phyloP scores from a whole-genome alignment of 1,284 basidiomycete species.

The Rhodotorula sp. region DNA sequence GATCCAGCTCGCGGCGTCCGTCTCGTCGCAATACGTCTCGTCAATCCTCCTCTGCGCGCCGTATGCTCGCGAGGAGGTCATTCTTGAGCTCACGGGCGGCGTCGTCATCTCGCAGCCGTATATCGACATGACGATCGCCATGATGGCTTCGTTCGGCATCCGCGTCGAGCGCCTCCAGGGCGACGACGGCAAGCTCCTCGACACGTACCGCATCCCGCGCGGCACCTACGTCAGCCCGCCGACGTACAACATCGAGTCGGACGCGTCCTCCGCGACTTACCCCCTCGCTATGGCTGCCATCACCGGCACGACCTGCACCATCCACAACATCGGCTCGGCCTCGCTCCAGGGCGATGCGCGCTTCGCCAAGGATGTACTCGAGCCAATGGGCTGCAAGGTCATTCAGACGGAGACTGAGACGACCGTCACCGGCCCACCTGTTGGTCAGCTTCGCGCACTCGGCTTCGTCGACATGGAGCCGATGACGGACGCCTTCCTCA shows the following conservation, averaged over 20 bases:
- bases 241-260: slow-evolving; percentile 88
- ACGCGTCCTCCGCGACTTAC: slow-evolving; percentile 94
- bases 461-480: slow-evolving; percentile 95
- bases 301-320: slow-evolving; percentile 90
- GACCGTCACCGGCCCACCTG: slow-evolving; percentile 85
- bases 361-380: slow-evolving; percentile 89
- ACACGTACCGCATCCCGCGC: slow-evolving; percentile 85
- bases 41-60: slow-evolving; percentile 95
- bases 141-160: slow-evolving; percentile 96
- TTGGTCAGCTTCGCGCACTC: slow-evolving; percentile 75
- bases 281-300: slow-evolving; percentile 95
- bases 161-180: slow-evolving; percentile 65
- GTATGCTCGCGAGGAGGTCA: slow-evolving; percentile 77
- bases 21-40: slow-evolving; percentile 97
- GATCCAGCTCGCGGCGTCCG: slow-evolving; percentile 86
- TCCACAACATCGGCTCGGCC: slow-evolving; percentile 83
- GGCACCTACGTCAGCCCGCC: slow-evolving; percentile 75
- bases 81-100: slow-evolving; percentile 85
- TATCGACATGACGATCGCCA: slow-evolving; percentile 98
- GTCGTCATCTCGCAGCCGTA: slow-evolving; percentile 98
- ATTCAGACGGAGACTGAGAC: slow-evolving; percentile 83
- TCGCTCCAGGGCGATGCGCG: slow-evolving; percentile 94
- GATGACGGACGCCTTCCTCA: slow-evolving; percentile 99
- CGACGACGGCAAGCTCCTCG: slow-evolving; percentile 65
- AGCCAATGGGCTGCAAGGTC: slow-evolving; percentile 92